Evolutionary conservation across 1,284 basidiomycete species (phyloP).

Genomic region (Cystobasidium slooffiae): DNA sequence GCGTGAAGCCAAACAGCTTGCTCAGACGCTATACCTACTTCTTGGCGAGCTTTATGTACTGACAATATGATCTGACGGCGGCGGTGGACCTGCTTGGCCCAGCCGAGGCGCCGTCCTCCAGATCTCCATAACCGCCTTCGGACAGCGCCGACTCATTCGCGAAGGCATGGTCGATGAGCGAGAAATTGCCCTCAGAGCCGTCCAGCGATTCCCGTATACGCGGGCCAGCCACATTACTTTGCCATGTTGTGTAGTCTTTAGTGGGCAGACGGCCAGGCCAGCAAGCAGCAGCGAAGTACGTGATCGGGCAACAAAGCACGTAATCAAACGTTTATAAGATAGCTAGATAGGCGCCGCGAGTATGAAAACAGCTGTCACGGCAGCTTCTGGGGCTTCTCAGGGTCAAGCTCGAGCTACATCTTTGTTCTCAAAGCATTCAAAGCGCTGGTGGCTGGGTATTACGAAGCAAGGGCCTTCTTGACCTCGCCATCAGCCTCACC

Average conservation of each 20-base stretch:
- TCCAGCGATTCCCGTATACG: conserved; percentile 12
- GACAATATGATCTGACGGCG: conserved; percentile 35
- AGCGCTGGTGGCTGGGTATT: too few species aligned
- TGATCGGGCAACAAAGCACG: background rate
- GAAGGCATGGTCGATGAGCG: conserved; percentile 29
- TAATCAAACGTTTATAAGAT: too few species aligned
- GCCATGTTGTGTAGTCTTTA: background rate
- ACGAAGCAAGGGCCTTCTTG: background rate
- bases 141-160: background rate
- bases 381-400: too few species aligned
- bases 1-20: background rate
- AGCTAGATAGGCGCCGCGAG: too few species aligned
- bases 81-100: conserved; percentile 1
- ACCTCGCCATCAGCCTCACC: conserved; percentile 32
- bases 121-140: background rate
- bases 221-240: conserved; percentile 7
- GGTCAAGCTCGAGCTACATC: background rate
- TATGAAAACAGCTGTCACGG: too few species aligned
- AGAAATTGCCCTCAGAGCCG: conserved; percentile 38
- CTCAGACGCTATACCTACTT: background rate
- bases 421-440: background rate
- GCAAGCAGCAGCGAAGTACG: background rate
- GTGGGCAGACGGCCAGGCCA: background rate
- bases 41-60: background rate
- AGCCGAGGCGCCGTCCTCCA: conserved; percentile 3